Evolutionary conservation across 2,329 filamentous ascomycete genomes (phyloP), one percentile per base, ranked within the genome.

Genomic region (Seiridium unicorne): DNA sequence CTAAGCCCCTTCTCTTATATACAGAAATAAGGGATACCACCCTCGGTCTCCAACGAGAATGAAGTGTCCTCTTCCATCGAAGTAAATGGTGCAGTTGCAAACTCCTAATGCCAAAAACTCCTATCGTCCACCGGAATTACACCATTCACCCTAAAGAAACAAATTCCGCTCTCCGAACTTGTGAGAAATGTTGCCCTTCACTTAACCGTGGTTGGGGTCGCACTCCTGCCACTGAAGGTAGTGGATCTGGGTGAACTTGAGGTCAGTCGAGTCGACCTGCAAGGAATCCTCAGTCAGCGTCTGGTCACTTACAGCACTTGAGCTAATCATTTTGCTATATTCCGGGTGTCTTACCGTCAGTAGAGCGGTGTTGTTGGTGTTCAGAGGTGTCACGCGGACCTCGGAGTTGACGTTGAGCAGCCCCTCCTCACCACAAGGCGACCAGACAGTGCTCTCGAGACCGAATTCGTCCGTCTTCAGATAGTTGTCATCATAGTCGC

Each of bases 351-450:
- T 65, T 67, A 72, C 70, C 57, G 69, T 71, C 59, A 72, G 55
- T 36, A 68, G 64, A 5, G 67, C 67, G 9, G 55, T 53, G 59
- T 63, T 62, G 26, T 44, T 57, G 13, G 59, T 32, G 60, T 64
- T 64, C n/a, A 62, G 40, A 9, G 69, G 66, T 11, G 59, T 59
- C 51, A 72, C 60, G 63, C 77, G 77, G 64, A 80, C 74, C 66
- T 82, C 78, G 36, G 79, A 81, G 74, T 84, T 83, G 74, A 84
- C 80, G 73, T 83, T 83, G 66, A 84, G 75, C 63, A 80, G 72
- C 60, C 79, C 79, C 44, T 77, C 74, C 31, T 72, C 68, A 57
- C 81, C 80, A 72, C 81, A 84, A 13, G 80, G 79, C 54, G 80
- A 82, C 81, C 81, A 84, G 61, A 83, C 78, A 46, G 75, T 73